Conservation (phyloP, 768 basidiomycete species). For the Candolleomyces aberdarensis region DNA sequence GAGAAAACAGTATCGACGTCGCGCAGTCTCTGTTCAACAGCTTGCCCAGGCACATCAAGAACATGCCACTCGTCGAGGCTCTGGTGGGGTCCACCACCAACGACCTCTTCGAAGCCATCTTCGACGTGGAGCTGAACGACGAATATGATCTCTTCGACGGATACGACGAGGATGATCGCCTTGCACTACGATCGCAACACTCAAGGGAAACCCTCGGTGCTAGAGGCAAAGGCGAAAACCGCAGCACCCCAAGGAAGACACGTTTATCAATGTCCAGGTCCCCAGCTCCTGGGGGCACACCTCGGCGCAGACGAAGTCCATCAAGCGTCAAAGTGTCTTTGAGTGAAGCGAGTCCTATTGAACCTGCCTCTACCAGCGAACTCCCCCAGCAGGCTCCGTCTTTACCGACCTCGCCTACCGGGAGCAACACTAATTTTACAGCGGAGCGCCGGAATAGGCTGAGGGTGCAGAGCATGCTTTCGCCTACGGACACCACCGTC, state of each 20-base stretch:
- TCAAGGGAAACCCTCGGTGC: conserved; percentile 33
- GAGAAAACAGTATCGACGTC: conserved; percentile 49
- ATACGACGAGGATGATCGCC: conserved; percentile 28
- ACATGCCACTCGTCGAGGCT: conserved; percentile 71
- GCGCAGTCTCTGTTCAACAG: conserved; percentile 58
- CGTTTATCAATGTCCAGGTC: conserved; percentile 11
- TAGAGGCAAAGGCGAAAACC: neutral
- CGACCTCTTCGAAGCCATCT: conserved; percentile 75
- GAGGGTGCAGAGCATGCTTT: conserved; percentile 11
- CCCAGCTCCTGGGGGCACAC: neutral
- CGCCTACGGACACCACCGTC: conserved; percentile 11
- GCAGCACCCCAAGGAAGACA: neutral
- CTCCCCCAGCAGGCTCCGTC: neutral
- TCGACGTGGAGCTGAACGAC: conserved; percentile 57
- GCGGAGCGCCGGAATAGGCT: conserved; percentile 15
- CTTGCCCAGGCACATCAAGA: conserved; percentile 69
- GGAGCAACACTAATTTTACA: conserved; percentile 7
- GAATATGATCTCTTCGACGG: conserved; percentile 51
- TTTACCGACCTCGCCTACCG: conserved; percentile 16
- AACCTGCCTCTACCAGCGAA: neutral
- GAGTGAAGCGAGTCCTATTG: conserved; percentile 9
- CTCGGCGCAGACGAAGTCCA: conserved; percentile 3
- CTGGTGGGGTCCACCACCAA: conserved; percentile 67
- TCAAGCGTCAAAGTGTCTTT: neutral
- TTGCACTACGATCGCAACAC: conserved; percentile 35